phyloP scores from a whole-genome alignment of 106 monocot genomes.

The Acorus calamus region DNA sequence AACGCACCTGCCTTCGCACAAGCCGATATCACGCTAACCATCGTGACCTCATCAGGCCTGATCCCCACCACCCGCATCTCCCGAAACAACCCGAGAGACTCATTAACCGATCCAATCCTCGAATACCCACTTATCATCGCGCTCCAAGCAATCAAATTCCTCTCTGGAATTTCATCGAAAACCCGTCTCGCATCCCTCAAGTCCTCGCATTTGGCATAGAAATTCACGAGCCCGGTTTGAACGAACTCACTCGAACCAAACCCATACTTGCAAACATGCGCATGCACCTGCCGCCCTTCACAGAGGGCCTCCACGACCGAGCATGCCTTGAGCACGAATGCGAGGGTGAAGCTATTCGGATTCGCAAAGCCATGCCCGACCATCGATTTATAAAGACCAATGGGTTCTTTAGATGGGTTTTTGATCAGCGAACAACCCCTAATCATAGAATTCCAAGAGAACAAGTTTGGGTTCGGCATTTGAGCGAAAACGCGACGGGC shows the following conservation, averaged over 20 bases:
- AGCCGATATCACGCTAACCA: slow-evolving; percentile 91
- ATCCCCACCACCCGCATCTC: slow-evolving; percentile 59
- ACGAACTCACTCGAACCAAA: slow-evolving; percentile 59
- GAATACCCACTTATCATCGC: slow-evolving; percentile 88
- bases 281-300: slow-evolving; percentile 67
- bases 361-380: slow-evolving; percentile 21
- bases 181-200: slow-evolving; percentile 35
- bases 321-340: slow-evolving; percentile 75
- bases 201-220: slow-evolving; percentile 78
- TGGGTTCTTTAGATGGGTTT: slow-evolving; percentile 38
- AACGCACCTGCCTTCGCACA: slow-evolving; percentile 77
- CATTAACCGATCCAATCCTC: slow-evolving; percentile 67
- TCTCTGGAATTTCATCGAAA: slow-evolving; percentile 60
- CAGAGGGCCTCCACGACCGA: slow-evolving; percentile 18
- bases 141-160: slow-evolving; percentile 82
- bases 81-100: slow-evolving; percentile 63
- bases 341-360: slow-evolving; percentile 71
- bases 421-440: slow-evolving; percentile 29
- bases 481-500: slow-evolving; percentile 57
- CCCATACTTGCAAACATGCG: slow-evolving; percentile 46
- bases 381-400: slow-evolving; percentile 43
- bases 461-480: slow-evolving; percentile 60
- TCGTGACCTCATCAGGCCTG: slow-evolving; percentile 83
- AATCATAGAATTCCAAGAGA: slow-evolving; percentile 73
- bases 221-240: slow-evolving; percentile 54